Base-by-base conservation (phyloP, 1,139 yeast genomes). In the Pichia kudriavzevii region DNA sequence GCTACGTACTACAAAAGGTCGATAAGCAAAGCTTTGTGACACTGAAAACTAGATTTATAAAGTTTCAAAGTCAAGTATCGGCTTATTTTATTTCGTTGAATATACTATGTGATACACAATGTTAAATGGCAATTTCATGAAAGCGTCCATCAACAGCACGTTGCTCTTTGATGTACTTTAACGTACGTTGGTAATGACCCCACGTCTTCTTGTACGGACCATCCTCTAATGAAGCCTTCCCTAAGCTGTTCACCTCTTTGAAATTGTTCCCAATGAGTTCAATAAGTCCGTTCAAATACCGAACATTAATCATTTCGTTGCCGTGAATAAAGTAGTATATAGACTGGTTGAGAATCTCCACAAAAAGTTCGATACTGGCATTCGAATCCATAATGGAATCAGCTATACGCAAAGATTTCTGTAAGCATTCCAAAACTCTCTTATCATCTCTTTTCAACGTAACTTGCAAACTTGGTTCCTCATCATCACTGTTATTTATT, bases 301-400 rank as follows among this genome's bases (percentile, higher is more conserved):
- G 72, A 25, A 76, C 67, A 30, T 83, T 82, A 32, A 85, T 74
- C 36, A 76, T 67, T 28, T 70, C 72, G 45, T 80, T 82, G 6
- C 94, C 95, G 47, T 84, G 91, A 43, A 84, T 79, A 56, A 81
- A 80, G 58, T 80, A 91, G 49, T 85, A 82, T 26, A 88, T 60
- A 47, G 94, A 85, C 41, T 88, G 72, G 61, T 85, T 85, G 45
- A 91, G 66, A 17, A 91, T 84, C 60, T 91, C 97, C 33, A 91
- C 79, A 63, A 91, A 88, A 39, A 91, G 64, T 56, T 84, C 88
- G 32, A 82, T 66, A 24, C 88, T 78, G 11, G 77, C 79, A 43
- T 75, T 78, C 4, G 80, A 75, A 50, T 85, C 97, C 79, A 91
- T 79, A 44, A 94, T 83, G 11, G 94, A 83, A 56, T 91, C 97